Percentiles rank a stretch among this genome's conserved stretches.
These are phyloP conservation scores for Stevia rebaudiana DNA, from an alignment of 140 eudicot species.

Conservation along the genomic window DNA sequence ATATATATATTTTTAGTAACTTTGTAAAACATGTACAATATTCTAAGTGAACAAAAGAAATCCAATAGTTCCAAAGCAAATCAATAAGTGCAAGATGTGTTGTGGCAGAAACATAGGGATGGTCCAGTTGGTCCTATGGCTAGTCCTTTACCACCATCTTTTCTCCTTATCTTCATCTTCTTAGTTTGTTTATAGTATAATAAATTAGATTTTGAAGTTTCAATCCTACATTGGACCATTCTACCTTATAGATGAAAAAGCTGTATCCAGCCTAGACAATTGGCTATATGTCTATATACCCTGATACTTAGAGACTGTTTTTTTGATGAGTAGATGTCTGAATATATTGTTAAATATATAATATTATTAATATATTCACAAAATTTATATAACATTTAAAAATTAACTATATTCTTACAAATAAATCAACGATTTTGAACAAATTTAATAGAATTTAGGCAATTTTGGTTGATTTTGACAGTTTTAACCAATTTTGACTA, in stretches of 20 bases:
- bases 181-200: neutral
- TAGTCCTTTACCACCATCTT: constrained; percentile 17
- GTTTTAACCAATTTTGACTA: too few relatives aligned
- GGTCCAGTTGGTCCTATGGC: constrained; percentile 28
- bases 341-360: too few relatives aligned
- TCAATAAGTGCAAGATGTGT: constrained; percentile 23
- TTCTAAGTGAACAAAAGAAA: neutral
- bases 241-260: constrained; percentile 12
- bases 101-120: constrained; percentile 8
- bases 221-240: constrained; percentile 19
- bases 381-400: too few relatives aligned
- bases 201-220: neutral
- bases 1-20: neutral
- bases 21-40: neutral
- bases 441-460: too few relatives aligned
- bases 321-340: too few relatives aligned
- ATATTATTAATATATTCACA: too few relatives aligned
- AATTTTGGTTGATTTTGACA: too few relatives aligned
- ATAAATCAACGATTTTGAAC: too few relatives aligned
- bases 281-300: neutral
- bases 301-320: too few relatives aligned
- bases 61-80: neutral
- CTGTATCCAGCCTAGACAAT: constrained; percentile 18
- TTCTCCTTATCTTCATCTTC: neutral
- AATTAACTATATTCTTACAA: too few relatives aligned